Percentiles rank a stretch among this genome's conserved stretches.
phyloP scores from a whole-genome alignment of 2,329 filamentous ascomycete species.

The Aspergillus fijiensis region DNA sequence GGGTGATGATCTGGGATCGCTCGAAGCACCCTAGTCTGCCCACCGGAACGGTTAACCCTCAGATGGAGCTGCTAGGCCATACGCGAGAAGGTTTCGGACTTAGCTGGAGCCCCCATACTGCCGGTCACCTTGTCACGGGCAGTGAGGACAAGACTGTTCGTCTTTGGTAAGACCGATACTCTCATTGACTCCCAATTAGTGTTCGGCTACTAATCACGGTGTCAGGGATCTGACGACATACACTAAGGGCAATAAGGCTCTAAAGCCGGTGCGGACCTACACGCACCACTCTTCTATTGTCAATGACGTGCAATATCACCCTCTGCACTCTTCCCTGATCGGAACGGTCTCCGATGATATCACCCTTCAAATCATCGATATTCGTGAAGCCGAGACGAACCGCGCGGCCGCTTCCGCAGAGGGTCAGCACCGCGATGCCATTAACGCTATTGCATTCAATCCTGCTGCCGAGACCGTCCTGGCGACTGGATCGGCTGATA shows the following conservation, averaged over 20 bases:
- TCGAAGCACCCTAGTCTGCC: conserved; percentile 86
- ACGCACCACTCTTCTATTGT: conserved; percentile 87
- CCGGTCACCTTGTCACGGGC: conserved; percentile 81
- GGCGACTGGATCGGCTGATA: conserved; percentile 91
- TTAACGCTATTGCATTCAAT: conserved; percentile 96
- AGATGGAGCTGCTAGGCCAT: conserved; percentile 84
- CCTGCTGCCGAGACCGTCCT: conserved; percentile 85
- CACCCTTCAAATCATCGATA: conserved; percentile 87
- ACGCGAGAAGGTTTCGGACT: conserved; percentile 86
- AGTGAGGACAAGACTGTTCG: conserved; percentile 90
- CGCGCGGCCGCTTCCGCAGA: conserved; percentile 68
- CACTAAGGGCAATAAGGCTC: conserved; percentile 64
- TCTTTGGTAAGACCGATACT: conserved; percentile 68
- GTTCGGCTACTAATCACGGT: conserved; percentile 8
- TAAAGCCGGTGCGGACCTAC: conserved; percentile 73
- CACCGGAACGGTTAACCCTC: conserved; percentile 70
- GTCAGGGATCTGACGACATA: conserved; percentile 76
- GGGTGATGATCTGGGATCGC: conserved; percentile 89
- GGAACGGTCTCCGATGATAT: conserved; percentile 94
- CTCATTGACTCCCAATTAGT: not conserved
- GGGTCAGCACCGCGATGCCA: conserved; percentile 81
- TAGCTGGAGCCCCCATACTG: conserved; percentile 83
- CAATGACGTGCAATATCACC: conserved; percentile 96
- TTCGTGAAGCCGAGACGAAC: conserved; percentile 66
- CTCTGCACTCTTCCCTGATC: conserved; percentile 77